These are phyloP conservation scores for Teunomyces atbi DNA, from an alignment of 805 yeast species.

Conservation along the genomic window DNA sequence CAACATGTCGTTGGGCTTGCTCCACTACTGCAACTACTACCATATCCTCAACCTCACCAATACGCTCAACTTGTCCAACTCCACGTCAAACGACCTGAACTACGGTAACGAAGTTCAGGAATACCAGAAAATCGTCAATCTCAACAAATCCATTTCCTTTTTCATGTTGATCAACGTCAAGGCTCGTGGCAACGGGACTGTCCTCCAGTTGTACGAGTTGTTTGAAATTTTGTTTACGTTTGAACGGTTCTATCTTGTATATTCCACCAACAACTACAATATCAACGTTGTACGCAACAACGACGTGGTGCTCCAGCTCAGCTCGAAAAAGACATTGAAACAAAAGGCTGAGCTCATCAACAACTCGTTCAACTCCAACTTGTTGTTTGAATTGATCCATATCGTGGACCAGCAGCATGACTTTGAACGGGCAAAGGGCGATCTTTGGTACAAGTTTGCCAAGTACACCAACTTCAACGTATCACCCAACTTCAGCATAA, in stretches of 20 bases:
- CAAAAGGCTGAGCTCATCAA: constrained; percentile 7
- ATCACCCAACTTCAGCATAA: not conserved
- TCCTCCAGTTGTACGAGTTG: constrained; percentile 28
- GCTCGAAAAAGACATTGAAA: constrained; percentile 7
- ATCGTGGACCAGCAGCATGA: constrained; percentile 7
- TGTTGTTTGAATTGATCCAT: constrained; percentile 9
- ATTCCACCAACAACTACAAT: constrained; percentile 15
- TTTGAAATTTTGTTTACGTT: constrained; percentile 27
- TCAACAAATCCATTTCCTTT: constrained; percentile 28
- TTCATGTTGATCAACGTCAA: constrained; percentile 30
- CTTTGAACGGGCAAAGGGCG: not conserved
- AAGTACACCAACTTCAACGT: constrained; percentile 12
- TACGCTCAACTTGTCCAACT: constrained; percentile 14
- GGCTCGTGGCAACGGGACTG: constrained; percentile 17
- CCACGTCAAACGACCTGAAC: constrained; percentile 12
- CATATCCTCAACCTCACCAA: constrained; percentile 28
- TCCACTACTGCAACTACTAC: constrained; percentile 31
- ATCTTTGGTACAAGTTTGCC: constrained; percentile 6
- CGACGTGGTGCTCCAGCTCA: constrained; percentile 11
- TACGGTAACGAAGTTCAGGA: constrained; percentile 22
- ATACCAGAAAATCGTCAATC: constrained; percentile 29
- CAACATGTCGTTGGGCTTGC: constrained; percentile 25
- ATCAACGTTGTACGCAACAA: constrained; percentile 12
- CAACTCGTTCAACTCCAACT: constrained; percentile 10
- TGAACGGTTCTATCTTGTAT: constrained; percentile 22